Percentiles rank a stretch among this genome's conserved stretches.
phyloP scores from a whole-genome alignment of 495 filamentous ascomycete genomes.

The Penicillium bovifimosum region DNA sequence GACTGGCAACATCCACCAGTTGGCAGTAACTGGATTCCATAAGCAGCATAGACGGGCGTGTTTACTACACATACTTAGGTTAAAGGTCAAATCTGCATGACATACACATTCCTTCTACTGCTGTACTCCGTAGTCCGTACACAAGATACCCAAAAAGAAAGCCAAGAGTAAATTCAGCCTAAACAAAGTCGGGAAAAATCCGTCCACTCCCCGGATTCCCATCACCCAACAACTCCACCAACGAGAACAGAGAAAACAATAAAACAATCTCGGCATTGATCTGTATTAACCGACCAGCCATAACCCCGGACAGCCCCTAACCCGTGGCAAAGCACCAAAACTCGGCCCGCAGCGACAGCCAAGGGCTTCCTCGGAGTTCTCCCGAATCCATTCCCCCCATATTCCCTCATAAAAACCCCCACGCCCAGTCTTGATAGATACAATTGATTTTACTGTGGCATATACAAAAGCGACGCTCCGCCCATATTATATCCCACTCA shows the following conservation, averaged over 20 bases:
- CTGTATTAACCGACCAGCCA: background rate
- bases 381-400: constrained; percentile 5
- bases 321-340: background rate
- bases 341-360: background rate
- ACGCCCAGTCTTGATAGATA: background rate
- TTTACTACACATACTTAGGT: too few species aligned
- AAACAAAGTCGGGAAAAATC: background rate
- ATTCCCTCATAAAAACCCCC: constrained; percentile 5
- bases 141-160: too few species aligned
- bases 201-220: background rate
- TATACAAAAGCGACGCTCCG: background rate
- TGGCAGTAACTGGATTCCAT: too few species aligned
- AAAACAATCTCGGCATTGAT: background rate
- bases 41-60: too few species aligned
- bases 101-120: too few species aligned
- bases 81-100: too few species aligned
- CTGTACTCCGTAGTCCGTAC: too few species aligned
- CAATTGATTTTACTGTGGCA: background rate
- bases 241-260: background rate
- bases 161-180: too few species aligned
- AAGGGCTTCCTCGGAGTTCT: background rate
- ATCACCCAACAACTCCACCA: background rate
- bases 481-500: background rate
- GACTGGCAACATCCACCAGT: too few species aligned
- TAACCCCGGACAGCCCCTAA: background rate